These are phyloP conservation scores for Xylariomycetidae sp. DNA, from an alignment of 2,329 filamentous ascomycete genomes.

Conservation along the genomic window DNA sequence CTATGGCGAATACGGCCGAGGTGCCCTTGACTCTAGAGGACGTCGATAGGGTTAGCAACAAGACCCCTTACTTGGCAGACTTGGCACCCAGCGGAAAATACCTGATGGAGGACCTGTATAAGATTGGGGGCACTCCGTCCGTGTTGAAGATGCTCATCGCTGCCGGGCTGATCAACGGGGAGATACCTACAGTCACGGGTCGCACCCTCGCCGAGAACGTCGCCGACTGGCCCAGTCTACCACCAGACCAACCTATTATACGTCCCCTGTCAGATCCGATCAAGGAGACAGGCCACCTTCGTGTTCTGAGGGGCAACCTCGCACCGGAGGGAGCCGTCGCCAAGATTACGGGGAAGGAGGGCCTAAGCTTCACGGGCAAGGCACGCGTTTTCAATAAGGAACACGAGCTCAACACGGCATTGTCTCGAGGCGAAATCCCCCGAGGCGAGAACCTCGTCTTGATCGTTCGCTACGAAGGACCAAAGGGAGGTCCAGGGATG, in stretches of 20 bases:
- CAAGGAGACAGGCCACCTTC: constrained; percentile 81
- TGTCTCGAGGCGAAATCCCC: constrained; percentile 62
- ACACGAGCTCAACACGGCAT: constrained; percentile 67
- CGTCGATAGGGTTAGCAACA: constrained; percentile 74
- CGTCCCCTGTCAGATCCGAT: constrained; percentile 67
- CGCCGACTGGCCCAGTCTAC: constrained; percentile 59
- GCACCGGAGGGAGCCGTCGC: constrained; percentile 86
- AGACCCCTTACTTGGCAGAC: constrained; percentile 82
- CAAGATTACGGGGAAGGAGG: constrained; percentile 96
- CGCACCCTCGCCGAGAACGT: constrained; percentile 72
- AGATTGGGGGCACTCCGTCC: constrained; percentile 69
- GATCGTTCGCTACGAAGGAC: constrained; percentile 89
- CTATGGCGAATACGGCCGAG: constrained; percentile 82
- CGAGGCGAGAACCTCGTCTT: constrained; percentile 80
- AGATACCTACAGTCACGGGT: constrained; percentile 68
- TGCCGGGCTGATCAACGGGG: constrained; percentile 64
- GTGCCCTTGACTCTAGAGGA: constrained; percentile 76
- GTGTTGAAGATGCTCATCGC: constrained; percentile 72
- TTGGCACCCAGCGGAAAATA: constrained; percentile 79
- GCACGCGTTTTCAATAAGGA: constrained; percentile 88
- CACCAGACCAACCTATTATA: constrained; percentile 70
- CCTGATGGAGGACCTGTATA: constrained; percentile 74
- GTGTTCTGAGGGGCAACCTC: constrained; percentile 82
- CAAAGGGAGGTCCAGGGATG: constrained; percentile 92
- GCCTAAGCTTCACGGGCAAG: constrained; percentile 72